These are phyloP conservation scores for Nakazawaea sp. DNA, from an alignment of 805 yeast genomes.

Conservation along the genomic window DNA sequence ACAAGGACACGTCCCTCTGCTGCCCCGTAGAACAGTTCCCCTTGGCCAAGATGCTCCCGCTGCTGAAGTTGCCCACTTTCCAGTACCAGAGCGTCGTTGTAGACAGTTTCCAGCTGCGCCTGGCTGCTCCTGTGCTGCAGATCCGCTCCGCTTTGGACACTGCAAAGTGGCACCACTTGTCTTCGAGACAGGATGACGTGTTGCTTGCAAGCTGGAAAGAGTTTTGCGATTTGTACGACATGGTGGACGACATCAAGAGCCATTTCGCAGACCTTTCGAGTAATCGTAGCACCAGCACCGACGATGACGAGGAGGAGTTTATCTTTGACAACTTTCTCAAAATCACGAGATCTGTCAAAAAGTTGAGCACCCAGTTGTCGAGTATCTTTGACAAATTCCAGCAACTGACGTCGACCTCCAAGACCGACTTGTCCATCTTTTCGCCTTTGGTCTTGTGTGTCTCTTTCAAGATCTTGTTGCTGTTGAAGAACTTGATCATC, in stretches of 20 bases:
- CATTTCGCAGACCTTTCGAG: too few relatives aligned
- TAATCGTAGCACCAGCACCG: too few relatives aligned
- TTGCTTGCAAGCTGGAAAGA: background rate
- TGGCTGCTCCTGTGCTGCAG: too few relatives aligned
- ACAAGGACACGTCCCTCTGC: background rate
- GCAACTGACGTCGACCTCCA: background rate
- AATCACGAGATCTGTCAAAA: slow-evolving; percentile 20
- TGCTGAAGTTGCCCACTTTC: slow-evolving; percentile 3
- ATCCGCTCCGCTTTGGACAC: too few relatives aligned
- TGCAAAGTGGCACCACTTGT: too few relatives aligned
- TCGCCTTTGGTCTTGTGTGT: slow-evolving; percentile 21
- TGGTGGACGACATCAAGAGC: background rate
- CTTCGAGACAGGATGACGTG: too few relatives aligned
- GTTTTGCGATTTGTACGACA: background rate
- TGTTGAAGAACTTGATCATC: slow-evolving; percentile 8
- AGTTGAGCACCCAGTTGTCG: slow-evolving; percentile 18
- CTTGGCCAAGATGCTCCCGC: slow-evolving; percentile 12
- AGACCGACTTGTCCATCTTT: slow-evolving; percentile 1
- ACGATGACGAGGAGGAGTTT: slow-evolving; percentile 17
- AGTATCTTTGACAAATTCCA: slow-evolving; percentile 5
- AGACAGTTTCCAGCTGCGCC: background rate
- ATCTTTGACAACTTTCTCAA: slow-evolving; percentile 23
- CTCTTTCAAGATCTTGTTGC: slow-evolving; percentile 17
- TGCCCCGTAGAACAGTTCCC: slow-evolving; percentile 15
- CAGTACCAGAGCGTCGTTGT: slow-evolving; percentile 13